Conservation (phyloP, 805 yeast genomes). For the Henningerozyma blattae region DNA sequence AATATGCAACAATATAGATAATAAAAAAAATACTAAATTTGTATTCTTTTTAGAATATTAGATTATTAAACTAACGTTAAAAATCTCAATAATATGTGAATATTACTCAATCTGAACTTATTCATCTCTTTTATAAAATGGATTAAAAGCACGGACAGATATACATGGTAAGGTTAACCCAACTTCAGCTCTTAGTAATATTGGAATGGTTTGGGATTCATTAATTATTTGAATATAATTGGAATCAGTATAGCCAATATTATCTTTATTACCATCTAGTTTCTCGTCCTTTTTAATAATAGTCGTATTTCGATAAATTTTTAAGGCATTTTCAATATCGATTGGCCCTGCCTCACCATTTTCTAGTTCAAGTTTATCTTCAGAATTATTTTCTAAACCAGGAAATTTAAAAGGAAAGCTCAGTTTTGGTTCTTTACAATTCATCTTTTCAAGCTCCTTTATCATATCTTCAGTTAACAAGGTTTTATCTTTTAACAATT, state of each 20-base stretch:
- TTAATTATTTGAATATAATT: slow-evolving; percentile 67
- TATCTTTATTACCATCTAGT: too few species aligned
- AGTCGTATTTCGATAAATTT: slow-evolving; percentile 39
- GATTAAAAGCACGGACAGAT: slow-evolving; percentile 84
- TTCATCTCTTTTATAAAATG: slow-evolving; percentile 34
- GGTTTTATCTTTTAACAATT: slow-evolving; percentile 13
- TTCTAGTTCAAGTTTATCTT: slow-evolving; percentile 31
- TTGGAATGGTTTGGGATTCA: slow-evolving; percentile 70
- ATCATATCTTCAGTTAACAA: slow-evolving; percentile 31
- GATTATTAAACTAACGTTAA: too few species aligned
- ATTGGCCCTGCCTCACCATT: too few species aligned
- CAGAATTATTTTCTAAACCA: slow-evolving; percentile 23
- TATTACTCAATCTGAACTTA: not conserved
- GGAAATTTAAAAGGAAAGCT: slow-evolving; percentile 17
- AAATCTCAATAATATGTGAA: not conserved
- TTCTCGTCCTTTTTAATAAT: slow-evolving; percentile 49
- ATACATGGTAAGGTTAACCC: slow-evolving; percentile 95
- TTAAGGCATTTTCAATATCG: not conserved
- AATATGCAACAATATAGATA: too few species aligned
- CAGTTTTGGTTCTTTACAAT: slow-evolving; percentile 37
- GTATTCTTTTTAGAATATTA: too few species aligned
- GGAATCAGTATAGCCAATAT: too few species aligned
- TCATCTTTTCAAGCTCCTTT: slow-evolving; percentile 37
- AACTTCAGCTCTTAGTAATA: slow-evolving; percentile 77
- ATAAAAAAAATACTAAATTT: too few species aligned